These are phyloP conservation scores for Eutypa lata DNA, from an alignment of 2,329 filamentous ascomycete genomes.

Conservation along the genomic window DNA sequence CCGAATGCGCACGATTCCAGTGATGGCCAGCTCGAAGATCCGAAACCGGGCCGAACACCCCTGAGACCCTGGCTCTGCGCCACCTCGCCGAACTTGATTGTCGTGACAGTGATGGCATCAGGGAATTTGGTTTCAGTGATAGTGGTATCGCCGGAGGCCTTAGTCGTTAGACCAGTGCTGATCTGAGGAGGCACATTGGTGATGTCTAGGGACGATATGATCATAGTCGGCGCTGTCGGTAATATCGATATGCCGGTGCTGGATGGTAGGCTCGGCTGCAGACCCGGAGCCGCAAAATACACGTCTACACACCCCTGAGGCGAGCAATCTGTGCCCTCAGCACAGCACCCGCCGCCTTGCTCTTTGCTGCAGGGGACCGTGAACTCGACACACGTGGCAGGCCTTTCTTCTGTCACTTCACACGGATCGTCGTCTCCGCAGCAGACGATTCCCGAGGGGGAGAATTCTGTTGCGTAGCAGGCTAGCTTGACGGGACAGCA, in stretches of 20 bases:
- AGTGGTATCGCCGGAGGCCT: not conserved
- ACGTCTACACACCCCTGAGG: slow-evolving; percentile 14
- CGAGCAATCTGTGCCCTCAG: slow-evolving; percentile 9
- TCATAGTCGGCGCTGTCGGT: not conserved
- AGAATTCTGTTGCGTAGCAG: slow-evolving; percentile 15
- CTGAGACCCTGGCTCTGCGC: slow-evolving; percentile 6
- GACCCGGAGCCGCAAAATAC: slow-evolving; percentile 12
- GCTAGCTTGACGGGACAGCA: slow-evolving; percentile 16
- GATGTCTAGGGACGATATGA: not conserved
- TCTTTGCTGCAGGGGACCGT: slow-evolving; percentile 8
- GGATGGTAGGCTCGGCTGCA: slow-evolving; percentile 1
- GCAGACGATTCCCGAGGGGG: slow-evolving; percentile 20
- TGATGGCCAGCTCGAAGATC: slow-evolving; percentile 5
- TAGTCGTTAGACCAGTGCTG: not conserved
- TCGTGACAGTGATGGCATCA: slow-evolving; percentile 7
- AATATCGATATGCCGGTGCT: not conserved
- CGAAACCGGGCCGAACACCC: slow-evolving; percentile 4
- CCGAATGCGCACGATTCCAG: slow-evolving; percentile 3
- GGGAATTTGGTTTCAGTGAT: not conserved
- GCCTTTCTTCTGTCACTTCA: slow-evolving; percentile 1
- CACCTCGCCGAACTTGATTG: slow-evolving; percentile 13
- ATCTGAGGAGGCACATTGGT: not conserved
- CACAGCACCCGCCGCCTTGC: slow-evolving; percentile 20
- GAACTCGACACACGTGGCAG: slow-evolving; percentile 8
- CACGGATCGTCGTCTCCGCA: slow-evolving; percentile 7